phyloP scores from a whole-genome alignment of 768 basidiomycete genomes.

The Suillus tomentosus region DNA sequence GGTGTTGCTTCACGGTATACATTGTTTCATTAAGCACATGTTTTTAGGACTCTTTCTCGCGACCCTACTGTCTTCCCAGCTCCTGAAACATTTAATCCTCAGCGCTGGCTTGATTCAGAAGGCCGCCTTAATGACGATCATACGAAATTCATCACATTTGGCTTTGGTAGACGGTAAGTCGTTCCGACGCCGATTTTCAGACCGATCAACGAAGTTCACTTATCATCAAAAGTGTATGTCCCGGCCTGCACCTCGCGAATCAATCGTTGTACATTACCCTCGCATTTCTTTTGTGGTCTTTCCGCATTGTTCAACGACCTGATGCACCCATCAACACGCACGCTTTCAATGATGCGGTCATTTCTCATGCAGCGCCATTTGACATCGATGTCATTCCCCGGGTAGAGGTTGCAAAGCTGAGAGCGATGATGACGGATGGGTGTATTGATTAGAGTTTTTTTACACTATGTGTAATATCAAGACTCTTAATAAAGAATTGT shows the following conservation, averaged over 20 bases:
- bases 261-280: constrained; percentile 60
- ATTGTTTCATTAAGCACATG: not conserved
- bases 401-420: not conserved
- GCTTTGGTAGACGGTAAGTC: constrained; percentile 48
- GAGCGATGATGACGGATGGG: not conserved
- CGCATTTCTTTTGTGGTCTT: constrained; percentile 61
- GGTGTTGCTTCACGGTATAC: not conserved
- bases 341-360: constrained; percentile 59
- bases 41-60: constrained; percentile 48
- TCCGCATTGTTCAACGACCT: constrained; percentile 49
- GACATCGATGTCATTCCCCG: not conserved
- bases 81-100: constrained; percentile 55
- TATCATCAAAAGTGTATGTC: not conserved
- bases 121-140: constrained; percentile 49
- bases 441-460: not conserved
- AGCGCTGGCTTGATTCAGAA: constrained; percentile 50
- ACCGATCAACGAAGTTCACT: not conserved
- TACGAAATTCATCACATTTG: constrained; percentile 46
- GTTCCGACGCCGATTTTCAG: too few relatives aligned
- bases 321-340: constrained; percentile 54
- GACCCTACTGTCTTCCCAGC: constrained; percentile 52
- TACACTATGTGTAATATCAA: not conserved
- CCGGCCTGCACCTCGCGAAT: constrained; percentile 34
- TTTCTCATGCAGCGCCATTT: constrained; percentile 46
- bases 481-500: not conserved